A percentile compares a stretch with the other conserved stretches of the same genome.
Conservation (phyloP, 2,329 filamentous ascomycete genomes). For the Rutstroemia sp. region DNA sequence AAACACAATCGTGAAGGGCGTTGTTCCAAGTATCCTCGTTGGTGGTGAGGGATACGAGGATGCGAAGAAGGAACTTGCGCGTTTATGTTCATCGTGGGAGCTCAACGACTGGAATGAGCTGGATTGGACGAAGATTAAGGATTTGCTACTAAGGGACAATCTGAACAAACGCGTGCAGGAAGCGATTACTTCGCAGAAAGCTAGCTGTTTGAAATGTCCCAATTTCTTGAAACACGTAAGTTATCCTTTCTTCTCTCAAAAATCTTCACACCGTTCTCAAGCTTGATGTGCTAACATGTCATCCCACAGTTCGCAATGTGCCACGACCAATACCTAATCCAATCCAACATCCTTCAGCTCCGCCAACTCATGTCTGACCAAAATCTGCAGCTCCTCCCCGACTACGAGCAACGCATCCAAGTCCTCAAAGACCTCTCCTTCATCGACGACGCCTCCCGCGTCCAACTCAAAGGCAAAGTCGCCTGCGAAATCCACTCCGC, state of each 20-base stretch:
- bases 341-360: constrained; percentile 83
- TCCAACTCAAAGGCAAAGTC: constrained; percentile 95
- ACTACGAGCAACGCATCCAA: constrained; percentile 91
- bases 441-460: constrained; percentile 77
- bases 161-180: constrained; percentile 63
- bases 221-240: constrained; percentile 82
- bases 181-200: constrained; percentile 53
- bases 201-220: constrained; percentile 62
- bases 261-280: not conserved
- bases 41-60: constrained; percentile 40
- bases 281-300: not conserved
- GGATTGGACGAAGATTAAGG: constrained; percentile 75
- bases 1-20: constrained; percentile 52
- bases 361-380: constrained; percentile 90
- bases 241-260: not conserved
- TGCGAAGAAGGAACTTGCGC: constrained; percentile 61
- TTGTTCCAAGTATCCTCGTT: constrained; percentile 51
- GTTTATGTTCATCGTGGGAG: constrained; percentile 67
- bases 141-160: constrained; percentile 72
- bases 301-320: constrained; percentile 74
- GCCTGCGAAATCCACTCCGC: constrained; percentile 97
- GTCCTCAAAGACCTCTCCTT: constrained; percentile 90
- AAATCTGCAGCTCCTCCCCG: constrained; percentile 88
- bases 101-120: constrained; percentile 74
- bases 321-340: constrained; percentile 93